Evolutionary conservation across 495 filamentous ascomycete genomes (phyloP), one percentile per base, ranked within the genome.

Genomic region (Talaromyces borbonicus): DNA sequence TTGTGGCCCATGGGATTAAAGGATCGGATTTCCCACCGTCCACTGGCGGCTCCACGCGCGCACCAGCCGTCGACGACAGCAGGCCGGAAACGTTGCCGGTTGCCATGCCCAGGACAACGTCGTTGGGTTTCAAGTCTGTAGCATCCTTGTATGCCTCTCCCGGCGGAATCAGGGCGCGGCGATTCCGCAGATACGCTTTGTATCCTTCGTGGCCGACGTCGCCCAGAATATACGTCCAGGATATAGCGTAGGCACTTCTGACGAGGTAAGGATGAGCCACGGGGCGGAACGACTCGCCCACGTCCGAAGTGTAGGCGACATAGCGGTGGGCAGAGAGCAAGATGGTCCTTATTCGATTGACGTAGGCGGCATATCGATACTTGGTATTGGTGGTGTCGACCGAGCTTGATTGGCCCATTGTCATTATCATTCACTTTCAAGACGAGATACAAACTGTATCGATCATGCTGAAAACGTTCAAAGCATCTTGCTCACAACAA

Each of bases 301-400:
- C 87, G 61, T 98, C 92, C 25, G 85, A 90, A 11, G 92, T 97
- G 67, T 97, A 98, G 51, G 92, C 92, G 48, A 98, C 87, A 62
- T 98, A 97, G 57, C 92, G 84, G 58, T 98, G 92, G 22, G 89
- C 87, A 32, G 83, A 83, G 56, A 87, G 74, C 52, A 98, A 80
- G 57, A 96, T 84, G 14, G 90, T 98, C 50, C 88, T 84, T 50
- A 90, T 65, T 46, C 90, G 79, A 52, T 80, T 78, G 41, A 86
- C 86, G 68, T 98, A 97, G 54, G 85, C 92, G 39, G 90, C 92
- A 62, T 95, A 98, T 52, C 92, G 86, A 58, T 88, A 68, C 51
- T 79, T 79, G 50, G 82, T 83, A 39, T 95, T 84, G 32, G 88
- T 97, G 5, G 87, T 82, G 49, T 93, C 80, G 19, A 80, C 72